Conservation (phyloP, 1,139 yeast species). For the Protomyces arabidopsidicola region DNA sequence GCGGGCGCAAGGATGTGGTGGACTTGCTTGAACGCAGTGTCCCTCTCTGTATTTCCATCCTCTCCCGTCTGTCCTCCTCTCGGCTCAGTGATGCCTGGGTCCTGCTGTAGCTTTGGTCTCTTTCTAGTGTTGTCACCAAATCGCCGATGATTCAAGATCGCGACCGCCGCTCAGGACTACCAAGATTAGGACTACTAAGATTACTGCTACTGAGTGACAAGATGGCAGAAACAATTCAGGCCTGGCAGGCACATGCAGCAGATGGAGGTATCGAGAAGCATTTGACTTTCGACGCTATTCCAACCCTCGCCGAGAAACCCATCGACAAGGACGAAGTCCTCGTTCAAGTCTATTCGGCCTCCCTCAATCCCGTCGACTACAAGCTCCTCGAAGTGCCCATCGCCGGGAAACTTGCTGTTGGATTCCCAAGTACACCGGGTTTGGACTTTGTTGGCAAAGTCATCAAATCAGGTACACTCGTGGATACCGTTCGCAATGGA, state of each 20-base stretch:
- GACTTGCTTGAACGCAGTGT: background rate
- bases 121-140: too few species aligned
- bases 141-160: background rate
- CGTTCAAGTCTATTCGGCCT: conserved; percentile 18
- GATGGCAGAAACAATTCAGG: conserved; percentile 5
- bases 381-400: conserved; percentile 14
- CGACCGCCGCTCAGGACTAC: background rate
- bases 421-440: conserved; percentile 23
- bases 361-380: conserved; percentile 28
- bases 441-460: conserved; percentile 24
- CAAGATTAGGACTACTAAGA: background rate
- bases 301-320: background rate
- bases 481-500: conserved; percentile 12
- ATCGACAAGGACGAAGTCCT: conserved; percentile 24
- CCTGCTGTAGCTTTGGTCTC: too few species aligned
- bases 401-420: background rate
- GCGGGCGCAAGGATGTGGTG: background rate
- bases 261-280: conserved; percentile 8
- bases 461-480: conserved; percentile 10
- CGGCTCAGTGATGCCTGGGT: too few species aligned
- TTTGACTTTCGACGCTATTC: conserved; percentile 5
- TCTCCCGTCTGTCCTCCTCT: too few species aligned
- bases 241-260: conserved; percentile 10
- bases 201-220: too few species aligned
- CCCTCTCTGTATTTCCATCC: too few species aligned